These are phyloP conservation scores for Trichoderma sp. DNA, from an alignment of 2,329 filamentous ascomycete species.

Conservation along the genomic window DNA sequence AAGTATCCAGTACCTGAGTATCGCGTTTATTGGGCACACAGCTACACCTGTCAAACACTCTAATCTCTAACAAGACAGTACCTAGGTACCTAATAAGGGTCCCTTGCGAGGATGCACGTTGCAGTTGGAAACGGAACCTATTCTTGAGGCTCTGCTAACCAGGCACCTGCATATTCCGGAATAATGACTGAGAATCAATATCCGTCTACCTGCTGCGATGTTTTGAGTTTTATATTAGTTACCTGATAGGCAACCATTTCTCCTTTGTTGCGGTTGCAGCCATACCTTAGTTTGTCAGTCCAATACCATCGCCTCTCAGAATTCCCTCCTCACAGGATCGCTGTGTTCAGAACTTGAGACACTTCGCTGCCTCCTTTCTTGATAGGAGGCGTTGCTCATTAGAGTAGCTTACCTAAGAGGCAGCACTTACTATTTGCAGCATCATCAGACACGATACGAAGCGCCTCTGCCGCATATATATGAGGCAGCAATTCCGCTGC, in stretches of 20 bases:
- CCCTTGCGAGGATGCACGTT: background rate
- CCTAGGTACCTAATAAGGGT: background rate
- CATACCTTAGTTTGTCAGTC: background rate
- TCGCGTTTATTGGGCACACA: too few relatives aligned
- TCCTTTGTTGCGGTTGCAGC: background rate
- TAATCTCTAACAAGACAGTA: background rate
- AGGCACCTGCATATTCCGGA: background rate
- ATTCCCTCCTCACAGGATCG: background rate
- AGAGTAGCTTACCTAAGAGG: background rate
- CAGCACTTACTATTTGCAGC: background rate
- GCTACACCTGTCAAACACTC: background rate
- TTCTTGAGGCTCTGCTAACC: background rate
- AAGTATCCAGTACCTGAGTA: slow-evolving; percentile 14
- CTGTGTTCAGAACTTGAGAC: background rate
- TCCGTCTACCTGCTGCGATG: background rate
- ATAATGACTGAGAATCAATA: background rate
- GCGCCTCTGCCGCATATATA: slow-evolving; percentile 11
- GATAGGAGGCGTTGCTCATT: background rate
- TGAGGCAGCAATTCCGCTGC: background rate
- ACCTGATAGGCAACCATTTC: background rate
- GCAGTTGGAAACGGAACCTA: background rate
- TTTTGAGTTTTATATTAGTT: background rate
- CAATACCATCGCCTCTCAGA: background rate
- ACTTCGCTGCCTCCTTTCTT: background rate
- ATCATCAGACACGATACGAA: background rate